These are phyloP conservation scores for Amaranthus hypochondriacus DNA, from an alignment of 148 eudicot species.

Conservation along the genomic window DNA sequence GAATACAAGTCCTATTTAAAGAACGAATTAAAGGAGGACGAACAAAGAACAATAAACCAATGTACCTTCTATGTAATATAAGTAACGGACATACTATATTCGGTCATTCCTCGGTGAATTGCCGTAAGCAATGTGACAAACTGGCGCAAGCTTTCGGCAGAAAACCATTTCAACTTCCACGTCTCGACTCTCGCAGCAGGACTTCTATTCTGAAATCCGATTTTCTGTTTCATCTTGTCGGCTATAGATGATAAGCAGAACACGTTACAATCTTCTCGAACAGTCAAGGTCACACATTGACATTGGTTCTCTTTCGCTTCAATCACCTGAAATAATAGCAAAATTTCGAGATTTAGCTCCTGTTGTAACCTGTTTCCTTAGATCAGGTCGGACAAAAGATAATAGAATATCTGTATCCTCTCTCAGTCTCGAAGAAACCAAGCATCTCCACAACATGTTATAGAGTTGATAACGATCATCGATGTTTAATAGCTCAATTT, in stretches of 20 bases:
- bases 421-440: not conserved
- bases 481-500: too few species aligned
- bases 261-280: conserved; percentile 23
- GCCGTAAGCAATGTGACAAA: conserved; percentile 56
- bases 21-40: conserved; percentile 5
- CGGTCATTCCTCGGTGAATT: conserved; percentile 36
- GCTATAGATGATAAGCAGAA: conserved; percentile 23
- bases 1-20: not conserved
- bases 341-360: too few species aligned
- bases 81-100: conserved; percentile 31
- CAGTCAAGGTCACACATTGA: conserved; percentile 36
- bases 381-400: not conserved
- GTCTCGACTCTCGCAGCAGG: conserved; percentile 20
- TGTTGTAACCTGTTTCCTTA: not conserved
- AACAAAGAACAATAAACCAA: not conserved
- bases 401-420: not conserved
- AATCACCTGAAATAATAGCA: conserved; percentile 40
- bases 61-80: conserved; percentile 19
- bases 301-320: conserved; percentile 35
- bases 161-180: conserved; percentile 64
- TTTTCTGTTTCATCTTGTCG: conserved; percentile 19
- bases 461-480: too few species aligned
- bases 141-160: conserved; percentile 40
- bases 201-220: conserved; percentile 3
- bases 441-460: not conserved